Evolutionary conservation across 805 yeast species (phyloP).

Genomic region (Peterozyma toletana): DNA sequence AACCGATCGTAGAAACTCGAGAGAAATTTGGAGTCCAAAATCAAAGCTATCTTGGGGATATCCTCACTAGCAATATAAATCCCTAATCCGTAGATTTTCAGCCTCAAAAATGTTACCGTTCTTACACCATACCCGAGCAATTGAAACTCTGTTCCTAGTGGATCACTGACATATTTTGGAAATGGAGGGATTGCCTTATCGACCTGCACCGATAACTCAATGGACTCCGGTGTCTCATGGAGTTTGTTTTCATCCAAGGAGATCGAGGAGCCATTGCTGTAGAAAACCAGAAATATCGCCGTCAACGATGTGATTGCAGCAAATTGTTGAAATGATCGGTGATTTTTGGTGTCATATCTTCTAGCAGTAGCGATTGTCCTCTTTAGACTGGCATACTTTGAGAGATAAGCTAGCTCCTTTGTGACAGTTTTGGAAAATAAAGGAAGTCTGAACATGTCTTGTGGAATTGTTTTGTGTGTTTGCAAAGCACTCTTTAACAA

Average conservation of each 20-base stretch:
- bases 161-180: conserved; percentile 14
- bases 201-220: conserved; percentile 12
- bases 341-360: no score
- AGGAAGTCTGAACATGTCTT: no score
- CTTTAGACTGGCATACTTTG: no score
- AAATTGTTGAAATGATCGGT: no score
- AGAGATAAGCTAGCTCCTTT: no score
- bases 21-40: conserved; percentile 35
- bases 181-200: conserved; percentile 20
- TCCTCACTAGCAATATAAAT: conserved; percentile 68
- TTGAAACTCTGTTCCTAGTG: conserved; percentile 27
- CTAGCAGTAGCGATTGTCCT: no score
- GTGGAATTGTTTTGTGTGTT: no score
- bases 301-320: no score
- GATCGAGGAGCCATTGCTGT: background rate
- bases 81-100: conserved; percentile 86
- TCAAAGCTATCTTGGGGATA: conserved; percentile 26
- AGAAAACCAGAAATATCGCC: no score
- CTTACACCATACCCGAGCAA: conserved; percentile 79
- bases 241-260: conserved; percentile 2
- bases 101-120: conserved; percentile 70
- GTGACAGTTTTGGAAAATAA: no score
- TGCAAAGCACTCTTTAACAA: no score
- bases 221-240: conserved; percentile 10
- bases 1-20: conserved; percentile 20